Evolutionary conservation across 495 filamentous ascomycete genomes (phyloP), one percentile per base, ranked within the genome.

Genomic region (Trypethelium eluteriae): DNA sequence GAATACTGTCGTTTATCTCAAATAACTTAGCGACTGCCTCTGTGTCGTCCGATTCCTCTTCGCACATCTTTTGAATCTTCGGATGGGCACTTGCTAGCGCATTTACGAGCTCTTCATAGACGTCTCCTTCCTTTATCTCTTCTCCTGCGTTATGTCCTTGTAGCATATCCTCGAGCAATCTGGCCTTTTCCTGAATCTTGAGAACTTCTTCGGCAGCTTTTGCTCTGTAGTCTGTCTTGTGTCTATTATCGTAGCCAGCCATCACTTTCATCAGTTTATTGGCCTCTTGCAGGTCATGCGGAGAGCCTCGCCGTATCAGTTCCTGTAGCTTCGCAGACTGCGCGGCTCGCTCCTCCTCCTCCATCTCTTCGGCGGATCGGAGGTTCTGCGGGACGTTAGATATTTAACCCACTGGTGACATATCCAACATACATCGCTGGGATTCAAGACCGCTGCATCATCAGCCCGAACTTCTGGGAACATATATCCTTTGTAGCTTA

Each of bases 11-110:
- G 73, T 98, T 98, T 69, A 98, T 96, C 76, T 98, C 92, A 47
- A 98, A 81, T 36, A 98, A 78, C 78, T 98, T 97, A 56, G 90
- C 89, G 10, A 98, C 94, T 16, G 94, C 94, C 77, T 97, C 95
- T 61, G 90, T 85, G 73, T 98, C 94, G 49, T 98, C 94, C 14
- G 91, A 96, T 73, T 98, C 94, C 73, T 98, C 94, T 74, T 98
- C 95, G 74, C 95, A 96, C 93, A 98, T 98, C 79, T 88, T 96
- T 72, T 96, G 92, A 65, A 98, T 98, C 79, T 98, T 98, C 1
- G 94, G 95, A 64, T 98, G 95, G 11, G 94, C 95, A 70, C 90
- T 96, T 75, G 90, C 90, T 39, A 98, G 80, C 3, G 94, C 87
- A 71, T 87, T 89, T n/a, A 92, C 92, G 62, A 98, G 85, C 79